Base-by-base conservation (phyloP, 371 early-diverging fungal species). In the Phascolomyces articulosus region DNA sequence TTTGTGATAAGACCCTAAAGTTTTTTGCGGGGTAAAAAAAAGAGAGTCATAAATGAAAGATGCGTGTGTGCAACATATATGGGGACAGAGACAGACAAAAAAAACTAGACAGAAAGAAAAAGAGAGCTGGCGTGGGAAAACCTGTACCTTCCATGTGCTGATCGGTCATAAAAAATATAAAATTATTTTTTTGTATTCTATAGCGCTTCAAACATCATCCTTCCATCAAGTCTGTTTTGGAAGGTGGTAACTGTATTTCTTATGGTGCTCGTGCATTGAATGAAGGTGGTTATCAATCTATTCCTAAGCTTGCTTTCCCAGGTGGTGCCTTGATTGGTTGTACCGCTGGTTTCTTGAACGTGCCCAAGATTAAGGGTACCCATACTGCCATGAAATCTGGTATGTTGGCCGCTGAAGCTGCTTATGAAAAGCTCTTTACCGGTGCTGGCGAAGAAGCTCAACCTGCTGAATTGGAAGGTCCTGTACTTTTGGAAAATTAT, bases 341-440 rank as follows among this genome's bases (percentile, higher is more conserved):
- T 75, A 89, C 97, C 0, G 99, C 99, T 55, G 98, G 99, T 4
- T 96, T 97, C 80, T 65, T 98, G 71, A 98, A 98, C 77, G 90
- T 98, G 51, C 94, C 98, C 63, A 98, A 98, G 82, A 96, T 98
- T 73, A 98, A 98, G 84, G 99, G 99, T 38, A 98, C 98, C 1
- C 99, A 98, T 81, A 96, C 95, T 27, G 97, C 99, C 61, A 98
- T 98, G 97, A 95, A 95, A 75, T 93, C 93, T 23, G 98, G 98
- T 59, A 95, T 94, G 83, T 68, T 94, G 31, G 93, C 93, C 28
- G 94, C 93, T 40, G 99, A 98, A 69, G 85, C 95, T 26, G 87
- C 91, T 11, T 93, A 84, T 69, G 87, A 89, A 6, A 84, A 86
- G 2, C 60, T 96, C 55, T 85, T 84, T 26, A 70, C 74, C 44